Percentiles rank a stretch among this genome's conserved stretches.
Conservation (phyloP, 2,329 filamentous ascomycete species). For the Plenodomus lindquistii region DNA sequence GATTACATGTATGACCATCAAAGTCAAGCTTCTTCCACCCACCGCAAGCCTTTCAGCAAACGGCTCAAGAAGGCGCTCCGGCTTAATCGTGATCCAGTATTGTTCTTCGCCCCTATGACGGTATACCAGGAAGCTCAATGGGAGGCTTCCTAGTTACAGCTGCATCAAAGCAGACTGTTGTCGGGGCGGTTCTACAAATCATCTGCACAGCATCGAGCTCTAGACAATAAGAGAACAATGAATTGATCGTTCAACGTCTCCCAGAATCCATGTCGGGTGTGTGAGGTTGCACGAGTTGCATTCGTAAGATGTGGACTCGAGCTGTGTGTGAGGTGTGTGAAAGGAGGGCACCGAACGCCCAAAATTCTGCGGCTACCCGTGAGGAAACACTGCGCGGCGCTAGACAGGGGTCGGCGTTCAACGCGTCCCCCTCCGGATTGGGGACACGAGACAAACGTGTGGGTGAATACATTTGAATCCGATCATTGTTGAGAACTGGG, state of each 20-base stretch:
- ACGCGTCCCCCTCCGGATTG: conserved; percentile 21
- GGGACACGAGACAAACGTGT: conserved; percentile 36
- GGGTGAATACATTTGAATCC: conserved; percentile 8
- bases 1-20: conserved; percentile 76
- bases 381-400: conserved; percentile 12
- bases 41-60: conserved; percentile 75
- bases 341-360: conserved; percentile 2
- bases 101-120: conserved; percentile 77
- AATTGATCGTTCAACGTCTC: neutral
- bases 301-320: neutral
- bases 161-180: conserved; percentile 54
- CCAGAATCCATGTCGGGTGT: neutral
- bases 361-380: conserved; percentile 27
- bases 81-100: conserved; percentile 90
- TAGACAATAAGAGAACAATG: conserved; percentile 3
- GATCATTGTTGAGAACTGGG: conserved; percentile 7
- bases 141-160: conserved; percentile 64
- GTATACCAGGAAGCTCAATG: conserved; percentile 79
- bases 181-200: conserved; percentile 50
- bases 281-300: neutral
- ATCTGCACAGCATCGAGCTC: neutral
- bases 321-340: neutral
- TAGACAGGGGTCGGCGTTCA: conserved; percentile 27
- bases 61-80: conserved; percentile 92
- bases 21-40: conserved; percentile 97